Base-by-base conservation (phyloP, 257 asterid genomes). In the Knoxia roxburghii region DNA sequence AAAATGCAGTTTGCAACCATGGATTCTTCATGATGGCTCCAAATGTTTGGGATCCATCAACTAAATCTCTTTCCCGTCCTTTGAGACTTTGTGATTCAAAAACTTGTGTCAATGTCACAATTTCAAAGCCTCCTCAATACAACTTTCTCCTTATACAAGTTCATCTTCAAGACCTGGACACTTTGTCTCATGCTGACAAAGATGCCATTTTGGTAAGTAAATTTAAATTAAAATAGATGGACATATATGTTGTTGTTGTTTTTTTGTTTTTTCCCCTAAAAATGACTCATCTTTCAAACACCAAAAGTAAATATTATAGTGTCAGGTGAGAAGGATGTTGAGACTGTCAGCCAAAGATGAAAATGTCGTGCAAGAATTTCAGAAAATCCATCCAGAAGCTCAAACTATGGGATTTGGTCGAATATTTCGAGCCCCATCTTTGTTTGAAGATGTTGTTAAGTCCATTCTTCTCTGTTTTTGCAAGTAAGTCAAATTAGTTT, bases 1-100 rank as follows among this genome's bases (percentile, higher is more conserved):
- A 80, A 55, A 70, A 18, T 32, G 83, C 78, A 1, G 80, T 85
- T 1, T 85, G 90, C 77, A 85, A 85, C 48, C 90, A 85, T 23
- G 90, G 88, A 0, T 82, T 80, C 63, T 85, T 85, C 64, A 85
- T 85, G 90, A 82, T 85, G 88, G 77, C 86, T 74, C 90, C 88
- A 9, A 85, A 85, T 45, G 37, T 1, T n/a, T 85, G 88, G 84
- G 75, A 71, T 9, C 73, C 84, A 0, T 41, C 67, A 0, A 30
- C 52, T 0, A 80, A 74, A 17, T 30, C 65, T 9, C 64, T 82
- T 21, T 24, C 46, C 1, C 87, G 90, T 24, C 86, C 84, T 0
- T 58, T 82, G 49, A 57, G 80, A 24, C 68, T 79, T 24, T n/a
- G 59, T 11, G 64, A 57, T 48, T 18, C 26, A 27, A 7, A 8